A percentile compares a stretch with the other conserved stretches of the same genome.
phyloP scores from a whole-genome alignment of 345 rosid species.

The Lagerstroemia speciosa region DNA sequence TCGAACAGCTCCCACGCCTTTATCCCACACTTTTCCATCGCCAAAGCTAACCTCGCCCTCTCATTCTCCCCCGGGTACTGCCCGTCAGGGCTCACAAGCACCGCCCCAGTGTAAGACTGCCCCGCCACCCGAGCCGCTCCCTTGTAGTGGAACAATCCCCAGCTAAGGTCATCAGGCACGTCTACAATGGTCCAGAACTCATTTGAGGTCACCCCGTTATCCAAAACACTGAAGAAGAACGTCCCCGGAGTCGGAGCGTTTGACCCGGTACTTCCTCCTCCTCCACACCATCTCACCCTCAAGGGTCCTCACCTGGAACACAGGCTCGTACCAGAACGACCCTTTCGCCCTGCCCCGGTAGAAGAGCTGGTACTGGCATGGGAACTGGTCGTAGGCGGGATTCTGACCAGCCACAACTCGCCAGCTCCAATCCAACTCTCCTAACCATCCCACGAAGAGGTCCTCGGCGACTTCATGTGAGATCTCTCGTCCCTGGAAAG shows the following conservation, averaged over 20 bases:
- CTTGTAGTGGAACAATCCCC: conserved; percentile 83
- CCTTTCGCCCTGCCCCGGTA: conserved; percentile 88
- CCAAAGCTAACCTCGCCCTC: conserved; percentile 28
- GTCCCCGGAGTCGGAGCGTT: conserved; percentile 58
- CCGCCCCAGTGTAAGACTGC: conserved; percentile 88
- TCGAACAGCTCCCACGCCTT: conserved; percentile 83
- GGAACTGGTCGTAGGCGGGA: conserved; percentile 94
- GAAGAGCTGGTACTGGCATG: conserved; percentile 87
- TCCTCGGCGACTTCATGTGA: conserved; percentile 71
- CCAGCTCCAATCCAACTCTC: conserved; percentile 83
- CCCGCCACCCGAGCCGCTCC: conserved; percentile 95
- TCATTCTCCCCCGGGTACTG: conserved; percentile 47
- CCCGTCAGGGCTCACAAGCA: conserved; percentile 80
- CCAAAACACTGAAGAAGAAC: conserved; percentile 73
- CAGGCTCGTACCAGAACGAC: conserved; percentile 90
- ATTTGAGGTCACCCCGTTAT: conserved; percentile 85
- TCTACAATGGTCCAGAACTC: conserved; percentile 88
- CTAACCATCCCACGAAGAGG: conserved; percentile 88
- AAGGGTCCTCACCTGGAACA: conserved; percentile 73
- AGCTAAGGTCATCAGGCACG: conserved; percentile 71
- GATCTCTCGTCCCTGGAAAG: conserved; percentile 49
- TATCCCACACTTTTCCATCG: conserved; percentile 68
- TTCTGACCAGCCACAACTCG: conserved; percentile 89
- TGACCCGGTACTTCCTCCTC: conserved; percentile 76
- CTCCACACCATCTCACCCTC: conserved; percentile 78